phyloP scores from a whole-genome alignment of 1,139 yeast species.

The Pichia cactophila region DNA sequence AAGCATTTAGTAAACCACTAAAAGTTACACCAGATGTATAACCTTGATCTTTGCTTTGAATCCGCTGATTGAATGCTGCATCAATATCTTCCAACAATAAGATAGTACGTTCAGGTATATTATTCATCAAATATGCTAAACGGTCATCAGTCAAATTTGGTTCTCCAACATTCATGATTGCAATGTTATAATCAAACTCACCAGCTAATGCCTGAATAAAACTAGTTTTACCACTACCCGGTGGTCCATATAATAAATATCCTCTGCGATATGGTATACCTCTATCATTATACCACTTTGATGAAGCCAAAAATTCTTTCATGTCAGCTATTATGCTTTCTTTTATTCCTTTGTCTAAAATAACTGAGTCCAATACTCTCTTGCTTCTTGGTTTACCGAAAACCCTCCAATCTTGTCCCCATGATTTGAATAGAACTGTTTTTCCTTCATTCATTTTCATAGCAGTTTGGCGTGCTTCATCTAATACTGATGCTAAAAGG shows the following conservation, averaged over 20 bases:
- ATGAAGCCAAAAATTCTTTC: slow-evolving; percentile 66
- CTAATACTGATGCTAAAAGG: slow-evolving; percentile 62
- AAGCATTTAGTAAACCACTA: slow-evolving; percentile 85
- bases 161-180: slow-evolving; percentile 85
- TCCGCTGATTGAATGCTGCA: slow-evolving; percentile 85
- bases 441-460: slow-evolving; percentile 83
- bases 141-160: slow-evolving; percentile 90
- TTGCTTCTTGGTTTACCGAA: slow-evolving; percentile 94
- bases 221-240: slow-evolving; percentile 95
- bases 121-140: slow-evolving; percentile 90
- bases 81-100: slow-evolving; percentile 86
- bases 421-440: slow-evolving; percentile 86
- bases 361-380: slow-evolving; percentile 76
- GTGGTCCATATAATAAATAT: slow-evolving; percentile 90
- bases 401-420: slow-evolving; percentile 99
- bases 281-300: slow-evolving; percentile 88
- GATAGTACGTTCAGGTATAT: slow-evolving; percentile 84
- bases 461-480: slow-evolving; percentile 82
- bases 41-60: slow-evolving; percentile 70
- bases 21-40: slow-evolving; percentile 81
- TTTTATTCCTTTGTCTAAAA: slow-evolving; percentile 68
- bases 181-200: slow-evolving; percentile 88
- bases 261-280: slow-evolving; percentile 98
- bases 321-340: slow-evolving; percentile 65
- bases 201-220: slow-evolving; percentile 96